Evolutionary conservation across 305 asterid genomes (phyloP).

Genomic region (Fraxinus greggii): DNA sequence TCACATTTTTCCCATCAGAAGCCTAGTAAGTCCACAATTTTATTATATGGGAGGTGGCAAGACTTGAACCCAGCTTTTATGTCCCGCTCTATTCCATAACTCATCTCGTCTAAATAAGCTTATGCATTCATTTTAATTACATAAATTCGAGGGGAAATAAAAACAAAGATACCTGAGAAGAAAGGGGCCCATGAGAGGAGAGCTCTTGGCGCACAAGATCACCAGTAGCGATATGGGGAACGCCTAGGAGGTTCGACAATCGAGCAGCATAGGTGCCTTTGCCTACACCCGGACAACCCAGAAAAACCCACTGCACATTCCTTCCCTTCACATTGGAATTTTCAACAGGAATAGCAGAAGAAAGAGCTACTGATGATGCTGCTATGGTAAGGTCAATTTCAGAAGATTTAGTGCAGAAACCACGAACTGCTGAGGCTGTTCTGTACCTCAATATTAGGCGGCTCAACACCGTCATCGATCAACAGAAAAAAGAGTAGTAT

Average conservation of each 20-base stretch:
- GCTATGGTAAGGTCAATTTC: slow-evolving; percentile 28
- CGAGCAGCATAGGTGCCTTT: slow-evolving; percentile 93
- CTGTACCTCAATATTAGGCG: slow-evolving; percentile 47
- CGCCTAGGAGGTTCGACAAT: slow-evolving; percentile 69
- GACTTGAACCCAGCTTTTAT: background rate
- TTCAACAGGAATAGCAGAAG: slow-evolving; percentile 32
- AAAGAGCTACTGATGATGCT: slow-evolving; percentile 31
- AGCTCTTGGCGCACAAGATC: slow-evolving; percentile 93
- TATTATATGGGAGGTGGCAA: background rate
- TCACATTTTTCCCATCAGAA: background rate
- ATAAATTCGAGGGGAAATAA: background rate
- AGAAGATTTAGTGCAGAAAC: slow-evolving; percentile 41
- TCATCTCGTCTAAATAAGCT: background rate
- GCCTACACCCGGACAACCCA: slow-evolving; percentile 95
- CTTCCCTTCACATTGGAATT: slow-evolving; percentile 43
- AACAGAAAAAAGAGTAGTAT: background rate
- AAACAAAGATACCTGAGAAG: slow-evolving; percentile 51
- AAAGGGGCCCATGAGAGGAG: slow-evolving; percentile 58
- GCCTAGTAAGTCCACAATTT: background rate
- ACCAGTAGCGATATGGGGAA: slow-evolving; percentile 95
- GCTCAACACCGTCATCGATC: slow-evolving; percentile 66
- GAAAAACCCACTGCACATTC: slow-evolving; percentile 87
- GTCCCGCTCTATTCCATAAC: background rate
- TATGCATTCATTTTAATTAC: background rate
- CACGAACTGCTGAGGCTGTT: slow-evolving; percentile 29